These are phyloP conservation scores for Batkoa obscura DNA, from an alignment of 371 early-diverging fungal genomes.

Conservation along the genomic window DNA sequence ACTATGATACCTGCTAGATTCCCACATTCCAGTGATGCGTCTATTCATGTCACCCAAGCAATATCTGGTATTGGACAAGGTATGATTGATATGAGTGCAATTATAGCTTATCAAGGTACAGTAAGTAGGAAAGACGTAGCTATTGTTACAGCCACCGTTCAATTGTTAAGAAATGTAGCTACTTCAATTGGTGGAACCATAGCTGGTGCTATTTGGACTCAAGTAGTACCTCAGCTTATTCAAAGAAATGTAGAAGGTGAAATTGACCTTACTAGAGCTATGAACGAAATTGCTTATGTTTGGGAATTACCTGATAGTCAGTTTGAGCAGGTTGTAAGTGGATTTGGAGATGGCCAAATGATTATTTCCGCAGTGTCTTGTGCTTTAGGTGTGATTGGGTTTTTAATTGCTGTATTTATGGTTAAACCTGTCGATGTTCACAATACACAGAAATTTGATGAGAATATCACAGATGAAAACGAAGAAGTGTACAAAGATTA, in stretches of 20 bases:
- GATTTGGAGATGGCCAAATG: not conserved
- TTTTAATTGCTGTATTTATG: not conserved
- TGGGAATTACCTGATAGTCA: not conserved
- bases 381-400: not conserved
- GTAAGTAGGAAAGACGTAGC: not conserved
- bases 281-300: not conserved
- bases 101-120: not conserved
- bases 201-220: not conserved
- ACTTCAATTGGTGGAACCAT: not conserved
- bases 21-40: conserved; percentile 15
- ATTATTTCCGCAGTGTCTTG: not conserved
- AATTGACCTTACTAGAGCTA: not conserved
- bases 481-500: not conserved
- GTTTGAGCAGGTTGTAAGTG: not conserved
- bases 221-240: not conserved
- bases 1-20: conserved; percentile 24
- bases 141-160: not conserved
- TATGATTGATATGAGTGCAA: conserved; percentile 15
- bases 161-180: not conserved
- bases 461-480: not conserved
- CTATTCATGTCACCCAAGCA: conserved; percentile 20
- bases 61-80: conserved; percentile 22
- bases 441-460: not conserved
- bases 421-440: not conserved
- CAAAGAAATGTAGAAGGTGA: not conserved